Conservation (phyloP, 345 rosid genomes). For the Syzygium grande region DNA sequence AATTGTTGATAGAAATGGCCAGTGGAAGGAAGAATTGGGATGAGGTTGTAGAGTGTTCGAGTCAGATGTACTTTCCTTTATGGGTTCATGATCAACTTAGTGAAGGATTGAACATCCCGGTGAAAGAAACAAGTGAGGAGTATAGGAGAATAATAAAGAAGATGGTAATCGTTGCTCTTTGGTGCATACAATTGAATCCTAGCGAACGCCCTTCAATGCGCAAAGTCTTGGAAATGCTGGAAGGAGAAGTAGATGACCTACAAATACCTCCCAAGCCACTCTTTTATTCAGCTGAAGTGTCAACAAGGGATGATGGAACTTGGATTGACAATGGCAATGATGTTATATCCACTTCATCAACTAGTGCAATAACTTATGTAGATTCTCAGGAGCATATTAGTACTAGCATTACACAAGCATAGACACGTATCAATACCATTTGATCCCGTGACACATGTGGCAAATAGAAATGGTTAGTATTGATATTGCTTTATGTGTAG, state of each 20-base stretch:
- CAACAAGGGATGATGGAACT: background rate
- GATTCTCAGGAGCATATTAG: background rate
- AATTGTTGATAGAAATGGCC: background rate
- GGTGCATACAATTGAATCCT: background rate
- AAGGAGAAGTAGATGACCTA: background rate
- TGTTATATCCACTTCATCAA: too few species aligned
- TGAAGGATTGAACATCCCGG: fast-evolving
- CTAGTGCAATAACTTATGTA: background rate
- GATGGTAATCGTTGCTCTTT: background rate
- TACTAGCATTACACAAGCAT: background rate
- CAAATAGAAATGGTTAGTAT: fast-evolving
- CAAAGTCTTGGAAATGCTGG: background rate
- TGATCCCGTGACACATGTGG: background rate
- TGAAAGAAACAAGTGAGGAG: background rate
- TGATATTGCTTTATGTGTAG: too few species aligned
- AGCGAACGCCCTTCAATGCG: background rate
- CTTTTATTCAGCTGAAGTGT: background rate
- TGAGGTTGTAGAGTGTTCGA: background rate
- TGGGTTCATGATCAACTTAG: background rate
- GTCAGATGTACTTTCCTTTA: background rate
- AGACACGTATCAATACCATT: background rate
- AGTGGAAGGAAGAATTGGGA: background rate
- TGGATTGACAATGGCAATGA: fast-evolving
- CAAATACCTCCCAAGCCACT: background rate
- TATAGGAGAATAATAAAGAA: too few species aligned